Evolutionary conservation across 805 yeast genomes (phyloP), one percentile per base, ranked within the genome.

Genomic region (Suhomyces emberorum): DNA sequence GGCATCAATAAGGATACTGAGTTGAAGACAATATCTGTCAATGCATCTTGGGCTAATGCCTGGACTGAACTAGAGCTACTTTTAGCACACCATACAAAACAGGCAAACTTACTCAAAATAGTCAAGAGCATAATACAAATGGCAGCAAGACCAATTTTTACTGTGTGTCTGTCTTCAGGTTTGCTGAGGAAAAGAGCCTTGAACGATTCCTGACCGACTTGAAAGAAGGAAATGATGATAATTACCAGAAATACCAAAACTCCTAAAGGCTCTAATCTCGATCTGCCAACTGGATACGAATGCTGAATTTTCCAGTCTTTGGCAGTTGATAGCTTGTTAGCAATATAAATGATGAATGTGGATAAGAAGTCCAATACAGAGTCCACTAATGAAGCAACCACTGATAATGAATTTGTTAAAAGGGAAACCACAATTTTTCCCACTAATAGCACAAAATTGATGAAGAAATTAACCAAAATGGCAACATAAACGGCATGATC

Each of bases 1-100:
- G 95, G 95, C 69, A 84, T 82, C 11, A 84, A 42, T 17, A 85
- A 70, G 1, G 93, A 83, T 28, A 82, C 81, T 1, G 71, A 49
- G 60, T 85, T 85, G 67, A 84, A 84, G 3, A 83, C 72, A 21
- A 84, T 74, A 56, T 85, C 95, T 1, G 89, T 84, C 58, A 72
- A 68, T 0, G 93, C 93, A 59, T 85, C 95, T 56, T 83, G 91
- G 2, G 89, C 86, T 37, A 84, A 63, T 0, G 95, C 95, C 51
- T 79, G 83, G 2, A 85, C 81, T 0, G 88, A 78, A 12, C 82
- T 74, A 11, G 87, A 80, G 12, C 70, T 61, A 42, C 82, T 72
- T 10, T 65, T 59, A 26, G 72, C 62, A 52, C 91, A 84, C 77
- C 84, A 76, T 9, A 74, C 19, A 70, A 76, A 85, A 48, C 88